These are phyloP conservation scores for Arctium lappa DNA, from an alignment of 129 eudicot genomes.

Conservation along the genomic window DNA sequence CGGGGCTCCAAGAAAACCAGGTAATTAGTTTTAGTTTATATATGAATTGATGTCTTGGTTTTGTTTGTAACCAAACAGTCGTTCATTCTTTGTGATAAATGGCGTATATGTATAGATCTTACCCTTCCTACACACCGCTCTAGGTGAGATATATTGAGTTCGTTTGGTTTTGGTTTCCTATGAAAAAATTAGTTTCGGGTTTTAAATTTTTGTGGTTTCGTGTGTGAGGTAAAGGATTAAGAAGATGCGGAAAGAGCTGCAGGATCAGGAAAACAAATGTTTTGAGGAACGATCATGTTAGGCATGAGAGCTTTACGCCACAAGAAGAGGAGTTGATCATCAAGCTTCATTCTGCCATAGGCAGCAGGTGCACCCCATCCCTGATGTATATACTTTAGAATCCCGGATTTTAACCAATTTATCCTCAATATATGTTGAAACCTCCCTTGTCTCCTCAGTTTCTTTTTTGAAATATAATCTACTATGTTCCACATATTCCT, in stretches of 20 bases:
- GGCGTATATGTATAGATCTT: not conserved
- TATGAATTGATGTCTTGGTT: not conserved
- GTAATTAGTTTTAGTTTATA: constrained; percentile 25
- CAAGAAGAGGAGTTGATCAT: constrained; percentile 87
- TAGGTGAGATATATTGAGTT: not conserved
- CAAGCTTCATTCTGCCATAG: constrained; percentile 88
- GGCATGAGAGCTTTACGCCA: constrained; percentile 62
- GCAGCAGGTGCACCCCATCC: constrained; percentile 59
- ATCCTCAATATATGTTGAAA: not conserved
- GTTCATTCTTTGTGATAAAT: not conserved
- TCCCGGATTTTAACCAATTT: not conserved
- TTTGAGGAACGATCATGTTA: constrained; percentile 43
- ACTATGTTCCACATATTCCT: not conserved
- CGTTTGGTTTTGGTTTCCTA: not conserved
- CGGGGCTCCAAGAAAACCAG: constrained; percentile 44
- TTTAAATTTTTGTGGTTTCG: constrained; percentile 8
- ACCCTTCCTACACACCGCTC: not conserved
- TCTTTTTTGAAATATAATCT: not conserved
- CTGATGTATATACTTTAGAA: not conserved
- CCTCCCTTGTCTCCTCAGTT: not conserved
- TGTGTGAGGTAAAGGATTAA: constrained; percentile 35
- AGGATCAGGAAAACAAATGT: constrained; percentile 46
- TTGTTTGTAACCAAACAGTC: not conserved
- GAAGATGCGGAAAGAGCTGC: constrained; percentile 75
- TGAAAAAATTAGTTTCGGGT: not conserved